Percentiles rank a stretch among this genome's conserved stretches.
Evolutionary conservation across 768 basidiomycete genomes (phyloP).

Genomic region (Leucocoprinus sp.): DNA sequence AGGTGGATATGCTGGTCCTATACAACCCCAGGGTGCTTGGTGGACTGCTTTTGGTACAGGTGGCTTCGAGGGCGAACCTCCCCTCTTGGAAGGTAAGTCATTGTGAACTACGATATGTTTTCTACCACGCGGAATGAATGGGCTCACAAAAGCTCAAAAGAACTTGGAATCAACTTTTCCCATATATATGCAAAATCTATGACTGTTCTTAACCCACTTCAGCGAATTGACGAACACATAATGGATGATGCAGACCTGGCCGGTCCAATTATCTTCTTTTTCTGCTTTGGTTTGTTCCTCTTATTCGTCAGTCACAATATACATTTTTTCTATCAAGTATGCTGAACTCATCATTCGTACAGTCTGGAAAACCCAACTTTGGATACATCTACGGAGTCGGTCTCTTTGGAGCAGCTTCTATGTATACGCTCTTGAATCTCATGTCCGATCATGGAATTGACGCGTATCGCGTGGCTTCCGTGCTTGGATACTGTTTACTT

Average conservation of each 20-base stretch:
- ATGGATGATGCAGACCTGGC: constrained; percentile 99
- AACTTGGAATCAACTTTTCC: constrained; percentile 95
- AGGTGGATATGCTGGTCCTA: constrained; percentile 29
- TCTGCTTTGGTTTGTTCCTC: constrained; percentile 89
- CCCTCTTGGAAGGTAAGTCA: constrained; percentile 80
- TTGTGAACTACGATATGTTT: not conserved
- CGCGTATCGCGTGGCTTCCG: constrained; percentile 89
- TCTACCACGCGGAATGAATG: not conserved
- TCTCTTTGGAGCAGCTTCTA: constrained; percentile 84
- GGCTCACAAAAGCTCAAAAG: constrained; percentile 29
- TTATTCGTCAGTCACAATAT: constrained; percentile 88
- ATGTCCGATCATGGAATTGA: constrained; percentile 96
- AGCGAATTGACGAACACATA: constrained; percentile 77
- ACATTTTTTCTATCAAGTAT: constrained; percentile 6
- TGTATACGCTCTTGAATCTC: constrained; percentile 92
- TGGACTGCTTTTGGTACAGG: constrained; percentile 96
- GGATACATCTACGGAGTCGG: constrained; percentile 98
- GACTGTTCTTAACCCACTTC: constrained; percentile 91
- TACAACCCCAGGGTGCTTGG: constrained; percentile 72
- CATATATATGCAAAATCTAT: constrained; percentile 92
- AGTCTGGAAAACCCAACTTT: constrained; percentile 99
- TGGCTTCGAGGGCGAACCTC: constrained; percentile 92
- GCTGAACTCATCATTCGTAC: constrained; percentile 2
- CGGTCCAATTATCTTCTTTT: constrained; percentile 90
- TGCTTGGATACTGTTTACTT: constrained; percentile 92